Conservation (phyloP, 2,329 filamentous ascomycete species). For the Fusarium sulawesiense region DNA sequence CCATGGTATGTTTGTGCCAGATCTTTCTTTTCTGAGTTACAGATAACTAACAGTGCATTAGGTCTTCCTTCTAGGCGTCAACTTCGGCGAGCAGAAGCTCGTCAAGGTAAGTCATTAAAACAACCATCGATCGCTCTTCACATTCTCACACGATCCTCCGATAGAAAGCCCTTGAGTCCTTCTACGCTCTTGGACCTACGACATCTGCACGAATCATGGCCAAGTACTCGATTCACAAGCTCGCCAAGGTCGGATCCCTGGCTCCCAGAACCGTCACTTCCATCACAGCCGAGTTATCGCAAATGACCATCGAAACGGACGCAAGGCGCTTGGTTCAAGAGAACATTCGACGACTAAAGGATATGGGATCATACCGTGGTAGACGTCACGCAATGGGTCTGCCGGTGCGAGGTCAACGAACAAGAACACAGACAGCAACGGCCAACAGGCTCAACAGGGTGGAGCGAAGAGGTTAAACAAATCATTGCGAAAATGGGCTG, state of each 20-base stretch:
- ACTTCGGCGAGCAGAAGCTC: conserved; percentile 84
- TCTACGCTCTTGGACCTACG: conserved; percentile 85
- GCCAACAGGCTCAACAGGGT: conserved; percentile 72
- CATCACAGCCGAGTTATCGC: conserved; percentile 85
- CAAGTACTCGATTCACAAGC: conserved; percentile 87
- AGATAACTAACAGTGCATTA: conserved; percentile 47
- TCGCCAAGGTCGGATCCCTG: conserved; percentile 80
- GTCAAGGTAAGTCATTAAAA: conserved; percentile 74
- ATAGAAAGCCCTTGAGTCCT: conserved; percentile 80
- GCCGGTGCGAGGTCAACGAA: conserved; percentile 91
- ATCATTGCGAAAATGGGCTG: neutral
- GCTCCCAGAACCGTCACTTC: conserved; percentile 81
- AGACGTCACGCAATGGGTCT: conserved; percentile 91
- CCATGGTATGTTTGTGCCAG: conserved; percentile 37
- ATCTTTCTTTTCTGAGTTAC: too few relatives aligned
- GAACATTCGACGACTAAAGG: conserved; percentile 86
- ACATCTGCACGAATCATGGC: conserved; percentile 82
- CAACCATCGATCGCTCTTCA: neutral
- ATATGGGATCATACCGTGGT: conserved; percentile 91
- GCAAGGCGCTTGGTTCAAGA: conserved; percentile 80
- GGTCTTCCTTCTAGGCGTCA: conserved; percentile 88
- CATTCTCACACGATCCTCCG: conserved; percentile 22
- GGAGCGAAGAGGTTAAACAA: conserved; percentile 53
- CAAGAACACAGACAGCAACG: conserved; percentile 76
- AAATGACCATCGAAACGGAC: conserved; percentile 95